Conservation (phyloP, 768 basidiomycete species). For the Sistotremastrum niveocremeum region DNA sequence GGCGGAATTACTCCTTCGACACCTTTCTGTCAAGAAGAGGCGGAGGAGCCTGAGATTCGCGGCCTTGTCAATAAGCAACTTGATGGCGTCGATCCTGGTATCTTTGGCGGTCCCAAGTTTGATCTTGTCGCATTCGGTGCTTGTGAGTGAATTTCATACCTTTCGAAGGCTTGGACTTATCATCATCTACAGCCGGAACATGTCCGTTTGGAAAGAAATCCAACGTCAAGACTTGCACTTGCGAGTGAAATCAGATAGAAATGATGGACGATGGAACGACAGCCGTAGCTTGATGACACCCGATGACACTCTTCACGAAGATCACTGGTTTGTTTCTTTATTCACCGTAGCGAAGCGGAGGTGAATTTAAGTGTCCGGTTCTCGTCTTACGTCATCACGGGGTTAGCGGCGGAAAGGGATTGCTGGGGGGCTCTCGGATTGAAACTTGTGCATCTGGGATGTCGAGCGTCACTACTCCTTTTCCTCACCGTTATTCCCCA, state of each 20-base stretch:
- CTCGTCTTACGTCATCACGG: no score
- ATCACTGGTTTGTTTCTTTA: no score
- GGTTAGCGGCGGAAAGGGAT: no score
- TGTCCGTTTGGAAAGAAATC: slow-evolving; percentile 32
- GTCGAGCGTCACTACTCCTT: no score
- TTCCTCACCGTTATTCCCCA: no score
- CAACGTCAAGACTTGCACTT: slow-evolving; percentile 28
- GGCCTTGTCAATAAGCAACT: slow-evolving; percentile 40
- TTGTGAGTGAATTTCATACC: slow-evolving; percentile 16
- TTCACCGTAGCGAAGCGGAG: no score
- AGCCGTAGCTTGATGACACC: no score
- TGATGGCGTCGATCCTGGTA: slow-evolving; percentile 33
- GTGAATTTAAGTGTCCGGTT: no score
- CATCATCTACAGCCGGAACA: slow-evolving; percentile 21
- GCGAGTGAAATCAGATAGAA: slow-evolving; percentile 9
- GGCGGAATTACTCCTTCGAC: slow-evolving; percentile 30
- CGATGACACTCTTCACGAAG: no score
- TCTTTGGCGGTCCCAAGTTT: slow-evolving; percentile 38
- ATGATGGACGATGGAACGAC: no score
- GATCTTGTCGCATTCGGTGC: slow-evolving; percentile 34
- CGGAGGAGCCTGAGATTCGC: slow-evolving; percentile 34
- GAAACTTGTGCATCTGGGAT: no score
- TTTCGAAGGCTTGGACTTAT: not conserved
- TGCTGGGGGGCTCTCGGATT: no score
- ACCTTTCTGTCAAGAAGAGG: slow-evolving; percentile 41